Base-by-base conservation (phyloP, 1,284 basidiomycete species). In the Takashimella tepidaria region DNA sequence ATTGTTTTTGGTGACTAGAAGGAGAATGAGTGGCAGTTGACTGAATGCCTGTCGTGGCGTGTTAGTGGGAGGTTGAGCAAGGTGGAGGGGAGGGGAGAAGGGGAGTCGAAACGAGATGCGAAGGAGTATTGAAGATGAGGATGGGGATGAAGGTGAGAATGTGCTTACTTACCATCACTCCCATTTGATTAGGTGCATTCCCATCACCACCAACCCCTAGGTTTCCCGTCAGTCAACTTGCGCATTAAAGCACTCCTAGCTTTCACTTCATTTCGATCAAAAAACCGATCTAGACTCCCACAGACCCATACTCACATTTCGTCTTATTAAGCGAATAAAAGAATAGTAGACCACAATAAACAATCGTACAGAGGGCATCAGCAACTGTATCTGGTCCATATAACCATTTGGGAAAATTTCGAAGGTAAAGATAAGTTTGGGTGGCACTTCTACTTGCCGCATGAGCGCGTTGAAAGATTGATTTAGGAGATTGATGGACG, bases 1-100 rank as follows among this genome's bases (percentile, higher is more conserved):
- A 53, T 71, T 76, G 64, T 77, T 78, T 59, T 77, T 77, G 24
- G 64, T 61, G 6, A 74, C 72, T 1, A 77, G 61, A 20, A 71
- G 55, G 50, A 77, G 66, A 47, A 78, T 65, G 23, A 75, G 59
- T 1, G 74, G 74, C 3, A 74, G 46, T 54, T 76, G 69, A 2
- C 63, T 61, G 61, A 68, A 72, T 3, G 68, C 63, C 69, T 72
- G 51, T 5, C 1, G 22, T 26, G 16, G 31, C 16, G 8, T 6
- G 54, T 47, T n/a, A 45, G 22, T 37, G 31, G 10, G 31, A 8
- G 31, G n/a, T n/a, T n/a, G n/a, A n/a, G n/a, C n/a, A n/a, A n/a
- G n/a, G n/a, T n/a, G n/a, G n/a, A n/a, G n/a, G n/a, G n/a, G n/a
- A n/a, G n/a, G n/a, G n/a, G n/a, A n/a, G n/a, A n/a, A n/a, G n/a